Conservation (phyloP, 257 asterid species). For the Solanum virginianum region DNA sequence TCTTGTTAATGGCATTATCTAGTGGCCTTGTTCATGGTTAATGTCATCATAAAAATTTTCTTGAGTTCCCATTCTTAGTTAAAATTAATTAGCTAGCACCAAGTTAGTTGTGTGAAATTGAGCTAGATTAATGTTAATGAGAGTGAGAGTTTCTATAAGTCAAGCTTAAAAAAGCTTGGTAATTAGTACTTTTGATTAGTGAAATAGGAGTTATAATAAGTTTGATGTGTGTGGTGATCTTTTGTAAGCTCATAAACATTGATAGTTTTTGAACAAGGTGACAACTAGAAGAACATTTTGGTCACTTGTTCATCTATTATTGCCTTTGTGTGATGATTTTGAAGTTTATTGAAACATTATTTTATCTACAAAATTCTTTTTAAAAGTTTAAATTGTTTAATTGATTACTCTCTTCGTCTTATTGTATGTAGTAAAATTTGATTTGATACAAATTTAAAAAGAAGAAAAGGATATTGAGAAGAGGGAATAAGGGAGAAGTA, state of each 20-base stretch:
- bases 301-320: neutral
- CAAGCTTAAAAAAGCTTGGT: neutral
- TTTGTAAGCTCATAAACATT: neutral
- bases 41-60: neutral
- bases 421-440: neutral
- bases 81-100: neutral
- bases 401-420: neutral
- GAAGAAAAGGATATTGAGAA: too few species aligned
- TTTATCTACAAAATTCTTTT: too few species aligned
- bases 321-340: neutral
- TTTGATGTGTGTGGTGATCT: neutral
- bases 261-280: neutral
- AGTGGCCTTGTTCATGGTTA: constrained; percentile 69
- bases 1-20: constrained; percentile 85
- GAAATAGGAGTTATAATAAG: neutral
- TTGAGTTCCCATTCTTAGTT: neutral
- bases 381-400: neutral
- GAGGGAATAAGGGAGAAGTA: too few species aligned
- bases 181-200: neutral
- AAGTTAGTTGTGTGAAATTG: neutral
- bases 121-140: neutral
- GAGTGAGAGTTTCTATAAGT: neutral
- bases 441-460: neutral
- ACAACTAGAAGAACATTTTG: neutral
- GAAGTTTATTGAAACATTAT: neutral